These are phyloP conservation scores for Microbotryum intermedium DNA, from an alignment of 1,284 basidiomycete genomes.

Conservation along the genomic window DNA sequence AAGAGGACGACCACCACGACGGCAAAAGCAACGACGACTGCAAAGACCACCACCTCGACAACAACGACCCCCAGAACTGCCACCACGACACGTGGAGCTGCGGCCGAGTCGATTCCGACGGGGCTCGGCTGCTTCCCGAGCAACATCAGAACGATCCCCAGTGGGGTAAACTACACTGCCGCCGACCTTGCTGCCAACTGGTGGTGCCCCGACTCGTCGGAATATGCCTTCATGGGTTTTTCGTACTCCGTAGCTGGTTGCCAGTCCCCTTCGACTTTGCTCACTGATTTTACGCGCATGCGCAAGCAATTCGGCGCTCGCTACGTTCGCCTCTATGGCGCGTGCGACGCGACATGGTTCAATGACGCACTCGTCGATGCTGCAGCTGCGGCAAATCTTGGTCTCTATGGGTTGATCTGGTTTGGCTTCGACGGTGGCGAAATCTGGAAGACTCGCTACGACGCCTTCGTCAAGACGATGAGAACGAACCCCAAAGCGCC, in stretches of 20 bases:
- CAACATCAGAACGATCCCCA: not conserved
- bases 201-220: slow-evolving; percentile 10
- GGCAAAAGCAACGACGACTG: not conserved
- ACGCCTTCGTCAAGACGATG: slow-evolving; percentile 50
- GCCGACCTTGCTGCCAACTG: not conserved
- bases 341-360: slow-evolving; percentile 47
- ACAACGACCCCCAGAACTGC: not conserved
- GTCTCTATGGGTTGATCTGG: slow-evolving; percentile 66
- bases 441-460: slow-evolving; percentile 51
- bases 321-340: slow-evolving; percentile 62
- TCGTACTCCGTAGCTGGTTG: slow-evolving; percentile 8
- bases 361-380: slow-evolving; percentile 57
- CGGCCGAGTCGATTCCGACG: not conserved
- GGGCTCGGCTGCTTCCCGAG: not conserved
- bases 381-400: slow-evolving; percentile 59
- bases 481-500: slow-evolving; percentile 55
- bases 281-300: slow-evolving; percentile 56
- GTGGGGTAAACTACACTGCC: not conserved
- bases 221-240: slow-evolving; percentile 19
- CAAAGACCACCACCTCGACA: not conserved
- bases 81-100: not conserved
- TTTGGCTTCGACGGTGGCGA: slow-evolving; percentile 48
- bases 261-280: slow-evolving; percentile 35
- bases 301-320: slow-evolving; percentile 53
- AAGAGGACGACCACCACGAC: not conserved